Conservation (phyloP, 2,329 filamentous ascomycete species). For the Xylaria arbuscula region DNA sequence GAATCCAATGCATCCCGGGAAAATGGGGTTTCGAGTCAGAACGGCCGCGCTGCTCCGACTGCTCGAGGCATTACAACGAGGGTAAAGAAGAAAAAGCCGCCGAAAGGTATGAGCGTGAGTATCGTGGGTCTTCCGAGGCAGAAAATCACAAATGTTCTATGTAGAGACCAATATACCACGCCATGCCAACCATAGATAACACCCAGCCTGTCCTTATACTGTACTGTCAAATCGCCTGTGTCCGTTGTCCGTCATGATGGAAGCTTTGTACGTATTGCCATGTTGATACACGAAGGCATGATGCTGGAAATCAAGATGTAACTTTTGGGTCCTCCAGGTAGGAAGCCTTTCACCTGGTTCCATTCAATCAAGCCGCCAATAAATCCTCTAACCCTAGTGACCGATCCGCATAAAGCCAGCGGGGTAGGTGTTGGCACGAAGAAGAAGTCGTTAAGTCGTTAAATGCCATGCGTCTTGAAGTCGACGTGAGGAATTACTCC, state of each 20-base stretch:
- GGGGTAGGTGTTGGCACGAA: conserved; percentile 44
- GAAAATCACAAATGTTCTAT: conserved; percentile 46
- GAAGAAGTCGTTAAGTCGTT: conserved; percentile 58
- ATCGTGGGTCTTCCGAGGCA: conserved; percentile 43
- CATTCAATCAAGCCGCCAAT: conserved; percentile 38
- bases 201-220: conserved; percentile 41
- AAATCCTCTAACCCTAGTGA: conserved; percentile 46
- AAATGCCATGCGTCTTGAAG: conserved; percentile 51
- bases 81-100: conserved; percentile 60
- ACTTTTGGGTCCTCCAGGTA: conserved; percentile 54
- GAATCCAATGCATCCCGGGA: conserved; percentile 18
- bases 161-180: conserved; percentile 45
- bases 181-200: conserved; percentile 44
- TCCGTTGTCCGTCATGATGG: conserved; percentile 49
- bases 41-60: conserved; percentile 54
- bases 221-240: conserved; percentile 39
- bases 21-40: conserved; percentile 47
- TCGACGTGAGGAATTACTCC: conserved; percentile 57
- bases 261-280: conserved; percentile 50
- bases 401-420: conserved; percentile 48
- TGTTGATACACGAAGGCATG: conserved; percentile 59
- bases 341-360: conserved; percentile 41
- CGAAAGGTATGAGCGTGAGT: conserved; percentile 41
- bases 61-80: conserved; percentile 62
- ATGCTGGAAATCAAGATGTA: conserved; percentile 53